Percentiles rank a stretch among this genome's conserved stretches.
Conservation (phyloP, 1,284 basidiomycete genomes). For the Tilletiaria anomala region DNA sequence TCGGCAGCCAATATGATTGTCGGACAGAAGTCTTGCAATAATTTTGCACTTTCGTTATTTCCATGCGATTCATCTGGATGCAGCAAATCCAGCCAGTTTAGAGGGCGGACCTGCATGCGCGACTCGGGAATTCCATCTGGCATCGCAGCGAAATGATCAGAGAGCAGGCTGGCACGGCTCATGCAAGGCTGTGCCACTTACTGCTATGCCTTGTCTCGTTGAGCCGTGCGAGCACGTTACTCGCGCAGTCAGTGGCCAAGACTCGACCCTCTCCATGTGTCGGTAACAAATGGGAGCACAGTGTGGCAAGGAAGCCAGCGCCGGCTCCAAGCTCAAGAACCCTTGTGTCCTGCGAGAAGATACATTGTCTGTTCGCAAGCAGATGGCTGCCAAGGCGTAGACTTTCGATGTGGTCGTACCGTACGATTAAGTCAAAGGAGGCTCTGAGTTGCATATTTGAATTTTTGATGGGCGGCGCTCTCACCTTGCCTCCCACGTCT, state of each 20-base stretch:
- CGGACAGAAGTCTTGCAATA: background rate
- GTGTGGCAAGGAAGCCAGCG: background rate
- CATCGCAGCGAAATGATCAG: too few relatives aligned
- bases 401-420: too few relatives aligned
- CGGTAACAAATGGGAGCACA: background rate
- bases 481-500: constrained; percentile 9
- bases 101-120: too few relatives aligned
- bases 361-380: background rate
- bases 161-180: too few relatives aligned
- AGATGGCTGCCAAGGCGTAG: constrained; percentile 9
- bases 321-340: background rate
- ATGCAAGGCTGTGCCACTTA: too few relatives aligned
- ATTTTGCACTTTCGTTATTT: too few relatives aligned
- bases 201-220: background rate
- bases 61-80: too few relatives aligned
- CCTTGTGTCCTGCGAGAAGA: background rate
- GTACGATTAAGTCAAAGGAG: too few relatives aligned
- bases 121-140: too few relatives aligned
- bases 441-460: too few relatives aligned
- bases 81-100: too few relatives aligned
- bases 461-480: background rate
- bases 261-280: background rate
- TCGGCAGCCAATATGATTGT: background rate
- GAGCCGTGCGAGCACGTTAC: background rate
- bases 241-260: background rate